Conservation (phyloP, 2,329 filamentous ascomycete species). For the Neobulgaria alba region DNA sequence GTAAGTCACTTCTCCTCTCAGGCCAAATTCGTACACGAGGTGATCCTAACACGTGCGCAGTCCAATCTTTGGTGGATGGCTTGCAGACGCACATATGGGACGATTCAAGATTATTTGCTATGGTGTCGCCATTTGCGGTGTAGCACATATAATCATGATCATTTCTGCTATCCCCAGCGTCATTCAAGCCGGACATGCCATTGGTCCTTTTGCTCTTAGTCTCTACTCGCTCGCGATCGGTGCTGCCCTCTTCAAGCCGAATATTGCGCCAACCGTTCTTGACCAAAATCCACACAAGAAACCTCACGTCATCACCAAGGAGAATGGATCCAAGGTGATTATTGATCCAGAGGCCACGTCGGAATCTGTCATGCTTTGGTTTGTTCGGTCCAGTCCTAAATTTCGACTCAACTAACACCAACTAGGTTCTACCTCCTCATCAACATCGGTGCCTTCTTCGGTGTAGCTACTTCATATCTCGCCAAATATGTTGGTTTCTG, state of each 20-base stretch:
- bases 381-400: too few species aligned
- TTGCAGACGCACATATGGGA: constrained; percentile 52
- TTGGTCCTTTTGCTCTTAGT: constrained; percentile 30
- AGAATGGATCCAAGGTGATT: constrained; percentile 50
- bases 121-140: constrained; percentile 42
- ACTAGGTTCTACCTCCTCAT: constrained; percentile 67
- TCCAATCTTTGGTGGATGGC: constrained; percentile 44
- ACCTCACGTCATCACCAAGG: constrained; percentile 36
- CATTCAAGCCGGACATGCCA: constrained; percentile 28
- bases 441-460: constrained; percentile 51
- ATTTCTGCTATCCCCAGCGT: constrained; percentile 27
- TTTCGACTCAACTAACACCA: too few species aligned
- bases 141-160: constrained; percentile 41
- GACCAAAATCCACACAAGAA: constrained; percentile 43
- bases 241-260: constrained; percentile 59
- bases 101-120: constrained; percentile 53
- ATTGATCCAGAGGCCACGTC: constrained; percentile 51
- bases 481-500: constrained; percentile 48
- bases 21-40: too few species aligned
- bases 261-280: constrained; percentile 54
- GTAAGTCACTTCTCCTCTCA: too few species aligned
- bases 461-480: constrained; percentile 33
- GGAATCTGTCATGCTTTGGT: constrained; percentile 53
- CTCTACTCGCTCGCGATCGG: constrained; percentile 13
- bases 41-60: too few species aligned